Evolutionary conservation across 805 yeast genomes (phyloP), one percentile per base, ranked within the genome.

Genomic region (Suhomyces emberorum): DNA sequence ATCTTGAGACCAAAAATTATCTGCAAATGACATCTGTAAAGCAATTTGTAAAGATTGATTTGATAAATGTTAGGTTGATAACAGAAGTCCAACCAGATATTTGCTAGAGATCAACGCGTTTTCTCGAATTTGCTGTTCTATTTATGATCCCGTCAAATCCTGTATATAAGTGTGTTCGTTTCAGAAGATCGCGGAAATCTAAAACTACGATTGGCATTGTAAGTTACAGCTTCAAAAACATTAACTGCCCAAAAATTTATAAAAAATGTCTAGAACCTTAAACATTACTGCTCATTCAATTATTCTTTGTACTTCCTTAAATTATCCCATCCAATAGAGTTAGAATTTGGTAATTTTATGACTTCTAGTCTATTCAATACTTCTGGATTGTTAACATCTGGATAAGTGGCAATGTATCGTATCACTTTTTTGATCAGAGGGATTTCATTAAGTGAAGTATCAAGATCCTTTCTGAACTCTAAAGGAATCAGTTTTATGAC

Each of bases 1-100:
- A 52, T 83, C 89, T 19, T 66, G 67, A 6, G 88, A 70, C 95
- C 95, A 84, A 61, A 84, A 84, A 48, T 80, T 76, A 47, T 82
- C 87, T 4, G 86, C 78, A 61, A 84, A 83, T 15, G 86, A 76
- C 73, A 68, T 68, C 12, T 12, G 12, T 18, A 18, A n/a, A n/a
- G n/a, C n/a, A n/a, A 20, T 12, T 15, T 14, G 17, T 16, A 16
- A 18, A 29, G 9, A 18, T 17, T 19, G 7, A 5, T 20, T 16
- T 11, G 11, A 19, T 17, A n/a, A n/a, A n/a, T n/a, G n/a, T n/a
- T 19, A 8, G 23, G 22, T 7, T 24, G n/a, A 24, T 9, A 24
- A 29, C 14, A 20, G 9, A 20, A 20, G 23, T n/a, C n/a, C n/a
- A n/a, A n/a, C n/a, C n/a, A n/a, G n/a, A n/a, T n/a, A n/a, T n/a